phyloP scores from a whole-genome alignment of 2,329 filamentous ascomycete species.

The Spiromastix sp. region DNA sequence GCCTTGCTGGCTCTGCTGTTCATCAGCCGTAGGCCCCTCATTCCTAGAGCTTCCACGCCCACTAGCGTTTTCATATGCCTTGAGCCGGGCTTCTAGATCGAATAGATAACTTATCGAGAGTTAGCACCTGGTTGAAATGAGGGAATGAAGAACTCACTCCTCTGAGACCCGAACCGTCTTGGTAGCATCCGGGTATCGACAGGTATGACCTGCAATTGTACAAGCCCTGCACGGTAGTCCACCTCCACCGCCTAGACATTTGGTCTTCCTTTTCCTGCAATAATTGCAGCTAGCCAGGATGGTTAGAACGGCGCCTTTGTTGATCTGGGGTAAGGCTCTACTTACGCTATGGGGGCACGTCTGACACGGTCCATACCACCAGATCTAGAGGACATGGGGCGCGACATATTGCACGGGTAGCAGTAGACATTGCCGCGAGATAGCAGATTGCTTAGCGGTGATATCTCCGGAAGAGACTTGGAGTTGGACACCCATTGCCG shows the following conservation, averaged over 20 bases:
- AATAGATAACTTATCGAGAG: constrained; percentile 11
- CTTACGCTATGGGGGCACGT: constrained; percentile 3
- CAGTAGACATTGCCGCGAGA: no score
- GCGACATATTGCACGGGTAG: no score
- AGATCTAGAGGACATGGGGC: background rate
- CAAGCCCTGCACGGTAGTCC: constrained; percentile 13
- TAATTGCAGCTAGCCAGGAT: constrained; percentile 12
- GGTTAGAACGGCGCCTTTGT: background rate
- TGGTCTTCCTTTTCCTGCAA: constrained; percentile 16
- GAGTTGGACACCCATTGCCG: no score
- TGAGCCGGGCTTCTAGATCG: constrained; percentile 12
- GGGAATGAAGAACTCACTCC: constrained; percentile 6
- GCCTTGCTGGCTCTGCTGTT: background rate
- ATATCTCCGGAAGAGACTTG: no score
- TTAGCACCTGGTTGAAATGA: constrained; percentile 1
- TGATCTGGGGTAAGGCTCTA: background rate
- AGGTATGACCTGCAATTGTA: constrained; percentile 7
- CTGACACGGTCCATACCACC: background rate
- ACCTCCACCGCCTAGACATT: constrained; percentile 11
- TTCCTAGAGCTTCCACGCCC: background rate
- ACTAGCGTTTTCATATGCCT: constrained; percentile 10
- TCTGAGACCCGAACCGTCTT: constrained; percentile 14
- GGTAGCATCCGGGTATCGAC: constrained; percentile 13
- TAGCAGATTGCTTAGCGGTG: no score
- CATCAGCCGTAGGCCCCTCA: background rate